Evolutionary conservation across 73 alveolate species (phyloP).

Genomic region (Paramecium pentaurelia): DNA sequence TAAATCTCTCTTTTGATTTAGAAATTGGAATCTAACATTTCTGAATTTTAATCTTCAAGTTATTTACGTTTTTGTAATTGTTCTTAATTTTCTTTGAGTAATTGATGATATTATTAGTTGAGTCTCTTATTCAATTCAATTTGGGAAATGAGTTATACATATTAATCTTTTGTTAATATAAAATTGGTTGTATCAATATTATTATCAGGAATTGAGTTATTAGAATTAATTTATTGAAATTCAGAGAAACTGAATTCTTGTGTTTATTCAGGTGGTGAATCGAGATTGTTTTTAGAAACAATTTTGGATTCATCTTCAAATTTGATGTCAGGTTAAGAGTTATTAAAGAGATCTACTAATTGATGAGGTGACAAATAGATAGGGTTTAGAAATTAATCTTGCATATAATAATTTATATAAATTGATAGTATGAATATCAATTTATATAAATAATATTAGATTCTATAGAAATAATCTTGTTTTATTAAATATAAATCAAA

Average conservation of each 20-base stretch:
- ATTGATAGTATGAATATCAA: background rate
- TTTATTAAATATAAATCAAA: too few species aligned
- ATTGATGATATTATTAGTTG: background rate
- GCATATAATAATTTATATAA: background rate
- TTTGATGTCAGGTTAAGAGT: background rate
- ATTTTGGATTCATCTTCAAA: background rate
- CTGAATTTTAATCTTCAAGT: background rate
- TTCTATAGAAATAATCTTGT: too few species aligned
- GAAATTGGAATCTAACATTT: background rate
- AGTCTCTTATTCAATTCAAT: background rate
- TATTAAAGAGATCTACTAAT: background rate
- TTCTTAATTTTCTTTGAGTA: background rate
- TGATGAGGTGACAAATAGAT: conserved; percentile 1
- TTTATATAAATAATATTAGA: background rate
- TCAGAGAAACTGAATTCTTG: background rate
- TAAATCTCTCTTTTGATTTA: background rate
- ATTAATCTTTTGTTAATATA: background rate
- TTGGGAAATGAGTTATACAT: background rate
- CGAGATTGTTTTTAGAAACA: background rate
- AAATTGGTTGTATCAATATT: background rate
- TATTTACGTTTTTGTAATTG: background rate
- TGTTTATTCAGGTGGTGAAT: background rate
- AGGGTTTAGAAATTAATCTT: background rate
- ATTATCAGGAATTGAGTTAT: background rate
- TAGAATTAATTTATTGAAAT: background rate